Base-by-base conservation (phyloP, 106 monocot genomes). In the Dioscorea alata region DNA sequence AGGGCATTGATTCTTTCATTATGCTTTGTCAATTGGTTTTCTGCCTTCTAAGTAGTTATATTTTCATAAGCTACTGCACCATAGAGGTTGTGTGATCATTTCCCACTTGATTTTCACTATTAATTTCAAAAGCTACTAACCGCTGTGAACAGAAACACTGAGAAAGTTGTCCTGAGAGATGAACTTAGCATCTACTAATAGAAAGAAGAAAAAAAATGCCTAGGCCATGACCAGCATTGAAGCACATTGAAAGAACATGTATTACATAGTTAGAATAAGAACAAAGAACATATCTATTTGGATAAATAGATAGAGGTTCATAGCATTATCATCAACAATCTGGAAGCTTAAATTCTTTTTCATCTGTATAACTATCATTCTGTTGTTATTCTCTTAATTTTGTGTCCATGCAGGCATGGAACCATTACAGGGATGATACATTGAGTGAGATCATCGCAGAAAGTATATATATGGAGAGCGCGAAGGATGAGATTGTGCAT, bases 361-460 rank as follows among this genome's bases (percentile, higher is more conserved):
- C 22, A 10, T 59, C 23, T 22, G 21, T 20, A 1, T 59, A 12
- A 59, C n/a, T 23, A 2, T 59, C 4, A 12, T 65, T 17, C 19
- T 20, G 4, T n/a, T 3, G 18, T 0, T 33, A 4, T 28, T 28
- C 1, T 64, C 7, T 19, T 64, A 33, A 64, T 16, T 16, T 65
- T 66, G 34, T 23, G 14, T 49, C 16, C 48, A 0, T 7, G 20
- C 68, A 83, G 87, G 69, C 83, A 17, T 87, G 83, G 87, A 80
- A 80, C 32, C 67, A 75, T 69, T 81, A 83, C 72, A 83, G 75
- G 65, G 31, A 62, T 10, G 74, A 72, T 19, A 74, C 69, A 14
- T 21, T 78, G 33, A 83, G 74, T 32, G 58, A 54, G 6, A 72
- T 87, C 23, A 73, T 65, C 15, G 83, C 80, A 18, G 74, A 69